Base-by-base conservation (phyloP, 495 filamentous ascomycete species). In the Xylaria acuta region DNA sequence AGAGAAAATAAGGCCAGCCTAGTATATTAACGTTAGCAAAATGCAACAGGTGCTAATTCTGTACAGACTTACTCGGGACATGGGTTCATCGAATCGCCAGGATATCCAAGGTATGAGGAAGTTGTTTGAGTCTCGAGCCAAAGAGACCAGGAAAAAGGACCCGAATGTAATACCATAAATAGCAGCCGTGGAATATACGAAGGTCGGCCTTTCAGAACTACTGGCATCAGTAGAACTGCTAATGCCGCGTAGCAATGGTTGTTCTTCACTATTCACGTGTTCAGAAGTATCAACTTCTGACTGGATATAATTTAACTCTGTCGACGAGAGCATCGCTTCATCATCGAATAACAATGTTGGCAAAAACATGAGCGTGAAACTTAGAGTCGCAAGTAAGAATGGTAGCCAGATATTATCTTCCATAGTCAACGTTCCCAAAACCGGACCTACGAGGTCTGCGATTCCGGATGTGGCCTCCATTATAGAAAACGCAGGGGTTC, bases 51-150 rank as follows among this genome's bases (percentile, higher is more conserved):
- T 1, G 36, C 1, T 43, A 5, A 32, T 36, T 3, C 2, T 34
- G 5, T 34, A 65, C 7, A 12, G 36, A 65, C 63, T 30, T 49
- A 65, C 63, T 45, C 43, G 14, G n/a, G 63, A 27, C 63, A 65
- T 65, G 8, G 63, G 34, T 49, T 65, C 63, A 45, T 65, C 41
- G 8, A 65, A 65, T n/a, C 63, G 40, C 63, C 63, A 65, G 16
- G 63, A 47, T 49, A 65, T 51, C 63, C 63, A 65, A 27, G 63
- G 63, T 65, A 65, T 65, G 2, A 65, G 41, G 27, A 65, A 65
- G 43, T 65, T 65, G 16, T 45, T 65, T n/a, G 63, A 65, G 41
- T 65, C 63, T 20, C 63, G 38, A 45, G 63, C 63, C 16, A 65
- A 47, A 22, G 63, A 65, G 63, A 65, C 27, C 0, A 65, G 41